Evolutionary conservation across 768 basidiomycete genomes (phyloP).

Genomic region (Trametes sanguinea): DNA sequence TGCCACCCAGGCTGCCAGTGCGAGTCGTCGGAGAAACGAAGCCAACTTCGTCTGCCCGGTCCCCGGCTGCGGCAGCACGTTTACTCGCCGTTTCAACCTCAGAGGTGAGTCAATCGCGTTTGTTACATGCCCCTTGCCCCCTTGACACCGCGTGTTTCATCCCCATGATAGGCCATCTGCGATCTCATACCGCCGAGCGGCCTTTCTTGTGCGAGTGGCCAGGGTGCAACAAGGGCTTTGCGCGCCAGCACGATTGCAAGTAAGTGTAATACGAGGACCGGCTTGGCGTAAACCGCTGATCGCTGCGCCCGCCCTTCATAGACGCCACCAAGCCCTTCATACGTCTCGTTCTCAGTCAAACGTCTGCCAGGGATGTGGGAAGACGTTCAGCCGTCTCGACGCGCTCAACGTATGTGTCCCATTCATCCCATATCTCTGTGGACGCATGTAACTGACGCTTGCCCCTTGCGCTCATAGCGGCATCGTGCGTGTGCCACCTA

Average conservation of each 20-base stretch:
- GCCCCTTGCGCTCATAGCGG: constrained; percentile 48
- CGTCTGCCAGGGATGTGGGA: constrained; percentile 88
- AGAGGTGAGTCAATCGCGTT: constrained; percentile 52
- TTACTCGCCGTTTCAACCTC: constrained; percentile 85
- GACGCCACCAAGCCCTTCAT: constrained; percentile 90
- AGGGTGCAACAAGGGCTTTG: constrained; percentile 93
- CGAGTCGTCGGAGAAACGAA: constrained; percentile 85
- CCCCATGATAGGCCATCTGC: constrained; percentile 69
- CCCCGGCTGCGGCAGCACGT: constrained; percentile 42
- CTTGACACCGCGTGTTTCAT: constrained; percentile 4
- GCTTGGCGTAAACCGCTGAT: constrained; percentile 4
- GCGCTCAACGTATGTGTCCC: constrained; percentile 81
- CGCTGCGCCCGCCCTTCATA: constrained; percentile 30
- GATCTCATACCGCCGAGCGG: constrained; percentile 94
- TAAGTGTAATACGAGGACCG: constrained; percentile 42
- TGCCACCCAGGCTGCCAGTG: constrained; percentile 90
- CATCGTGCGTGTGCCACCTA: constrained; percentile 57
- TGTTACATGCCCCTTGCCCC: constrained; percentile 4
- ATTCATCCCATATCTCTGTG: constrained; percentile 30
- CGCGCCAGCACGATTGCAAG: constrained; percentile 97
- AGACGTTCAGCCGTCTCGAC: constrained; percentile 92
- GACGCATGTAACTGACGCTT: constrained; percentile 24
- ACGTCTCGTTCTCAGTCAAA: constrained; percentile 81
- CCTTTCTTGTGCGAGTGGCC: constrained; percentile 94
- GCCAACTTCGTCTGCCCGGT: constrained; percentile 72